A percentile compares a stretch with the other conserved stretches of the same genome.
Evolutionary conservation across 331 rosid species (phyloP).

Genomic region (Rosa hybrid): DNA sequence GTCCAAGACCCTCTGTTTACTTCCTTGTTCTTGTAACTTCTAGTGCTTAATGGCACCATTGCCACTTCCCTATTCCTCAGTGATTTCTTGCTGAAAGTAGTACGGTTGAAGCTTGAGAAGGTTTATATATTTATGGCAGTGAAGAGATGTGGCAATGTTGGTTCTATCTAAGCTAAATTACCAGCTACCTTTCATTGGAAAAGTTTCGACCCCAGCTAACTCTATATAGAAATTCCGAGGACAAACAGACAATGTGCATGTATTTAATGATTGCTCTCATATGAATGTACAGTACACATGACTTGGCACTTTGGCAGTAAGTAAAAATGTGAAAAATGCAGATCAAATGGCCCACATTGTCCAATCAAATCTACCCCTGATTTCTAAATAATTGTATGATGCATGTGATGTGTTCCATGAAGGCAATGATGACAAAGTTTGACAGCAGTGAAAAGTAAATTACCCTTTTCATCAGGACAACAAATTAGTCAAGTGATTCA

Average conservation of each 20-base stretch:
- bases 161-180: not conserved
- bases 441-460: not conserved
- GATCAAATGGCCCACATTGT: not conserved
- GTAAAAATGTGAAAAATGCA: not conserved
- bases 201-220: conserved; percentile 6
- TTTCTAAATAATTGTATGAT: not conserved
- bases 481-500: not conserved
- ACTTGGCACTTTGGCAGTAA: not conserved
- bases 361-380: not conserved
- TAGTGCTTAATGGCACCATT: conserved; percentile 17
- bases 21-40: conserved; percentile 26
- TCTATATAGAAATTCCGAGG: not conserved
- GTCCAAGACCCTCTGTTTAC: conserved; percentile 42
- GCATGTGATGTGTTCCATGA: conserved; percentile 11
- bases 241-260: conserved; percentile 11
- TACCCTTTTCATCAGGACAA: not conserved
- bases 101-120: not conserved
- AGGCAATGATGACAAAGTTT: conserved; percentile 17
- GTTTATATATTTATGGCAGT: not conserved
- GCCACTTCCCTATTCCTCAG: not conserved
- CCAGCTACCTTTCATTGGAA: conserved; percentile 16
- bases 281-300: not conserved
- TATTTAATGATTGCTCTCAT: conserved; percentile 6
- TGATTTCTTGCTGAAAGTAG: conserved; percentile 1
- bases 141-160: not conserved